A percentile compares a stretch with the other conserved stretches of the same genome.
Conservation (phyloP, 805 yeast species). For the Zygotorulaspora chibaensis region DNA sequence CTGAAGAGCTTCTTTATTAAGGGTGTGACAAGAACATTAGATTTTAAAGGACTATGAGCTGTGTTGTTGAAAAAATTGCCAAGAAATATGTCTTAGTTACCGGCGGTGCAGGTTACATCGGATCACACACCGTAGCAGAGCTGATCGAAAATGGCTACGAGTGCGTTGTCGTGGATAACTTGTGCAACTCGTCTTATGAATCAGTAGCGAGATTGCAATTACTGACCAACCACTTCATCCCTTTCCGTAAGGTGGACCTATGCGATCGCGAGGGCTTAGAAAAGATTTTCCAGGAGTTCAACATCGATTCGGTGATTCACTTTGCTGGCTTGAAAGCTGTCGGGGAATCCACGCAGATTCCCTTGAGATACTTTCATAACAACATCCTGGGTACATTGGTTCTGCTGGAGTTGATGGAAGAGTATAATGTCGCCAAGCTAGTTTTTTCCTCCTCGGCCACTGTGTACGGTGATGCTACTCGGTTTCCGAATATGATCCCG, state of each 20-base stretch:
- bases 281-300: conserved; percentile 45
- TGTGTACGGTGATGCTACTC: conserved; percentile 76
- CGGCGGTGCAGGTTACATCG: conserved; percentile 86
- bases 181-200: conserved; percentile 61
- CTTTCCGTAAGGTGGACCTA: conserved; percentile 56
- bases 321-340: conserved; percentile 84
- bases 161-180: conserved; percentile 70
- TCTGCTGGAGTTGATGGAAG: conserved; percentile 50
- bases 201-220: conserved; percentile 60
- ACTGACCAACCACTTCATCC: conserved; percentile 44
- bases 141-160: conserved; percentile 57
- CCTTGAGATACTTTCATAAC: conserved; percentile 63
- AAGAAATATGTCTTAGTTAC: conserved; percentile 56
- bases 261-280: conserved; percentile 47
- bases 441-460: conserved; percentile 81
- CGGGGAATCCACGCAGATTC: conserved; percentile 67
- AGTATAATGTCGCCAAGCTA: conserved; percentile 44
- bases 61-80: neutral
- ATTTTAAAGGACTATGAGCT: too few species aligned
- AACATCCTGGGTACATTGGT: conserved; percentile 63
- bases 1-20: too few species aligned
- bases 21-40: too few species aligned
- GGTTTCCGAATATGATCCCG: conserved; percentile 68
- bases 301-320: conserved; percentile 60
- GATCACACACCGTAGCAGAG: conserved; percentile 72